Evolutionary conservation across 148 eudicot genomes (phyloP).

Genomic region (Hydrangea macrophylla): DNA sequence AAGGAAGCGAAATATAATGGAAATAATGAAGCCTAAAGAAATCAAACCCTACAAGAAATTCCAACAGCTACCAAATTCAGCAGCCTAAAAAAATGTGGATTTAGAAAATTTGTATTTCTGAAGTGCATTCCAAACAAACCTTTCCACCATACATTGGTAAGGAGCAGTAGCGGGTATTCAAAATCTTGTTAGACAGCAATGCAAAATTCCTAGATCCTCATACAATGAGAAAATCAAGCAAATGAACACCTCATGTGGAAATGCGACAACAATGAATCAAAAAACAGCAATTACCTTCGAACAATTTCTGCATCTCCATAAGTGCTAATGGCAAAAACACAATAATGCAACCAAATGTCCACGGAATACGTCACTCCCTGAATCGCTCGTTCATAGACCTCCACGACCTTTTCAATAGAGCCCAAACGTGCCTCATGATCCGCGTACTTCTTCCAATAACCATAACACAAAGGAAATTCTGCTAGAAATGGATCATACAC

Average conservation of each 20-base stretch:
- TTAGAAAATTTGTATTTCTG: conserved; percentile 35
- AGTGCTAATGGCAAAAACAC: conserved; percentile 73
- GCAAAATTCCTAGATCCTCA: conserved; percentile 31
- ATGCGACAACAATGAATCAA: conserved; percentile 8
- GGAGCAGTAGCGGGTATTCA: conserved; percentile 51
- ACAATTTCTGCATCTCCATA: conserved; percentile 86
- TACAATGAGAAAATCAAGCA: conserved; percentile 23
- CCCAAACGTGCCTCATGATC: conserved; percentile 93
- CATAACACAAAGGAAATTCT: conserved; percentile 96
- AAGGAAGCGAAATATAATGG: conserved; percentile 21
- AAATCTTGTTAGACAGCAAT: conserved; percentile 52
- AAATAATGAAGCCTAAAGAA: conserved; percentile 24
- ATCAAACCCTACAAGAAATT: conserved; percentile 29
- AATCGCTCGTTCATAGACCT: conserved; percentile 95
- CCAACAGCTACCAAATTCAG: conserved; percentile 17
- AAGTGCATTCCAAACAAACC: conserved; percentile 51
- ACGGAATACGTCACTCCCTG: conserved; percentile 98
- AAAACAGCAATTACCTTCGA: conserved; percentile 58
- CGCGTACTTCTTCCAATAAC: conserved; percentile 99
- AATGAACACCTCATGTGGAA: conserved; percentile 16
- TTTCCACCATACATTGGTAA: conserved; percentile 49
- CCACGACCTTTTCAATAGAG: conserved; percentile 83
- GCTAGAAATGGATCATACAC: conserved; percentile 92
- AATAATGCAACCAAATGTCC: conserved; percentile 98
- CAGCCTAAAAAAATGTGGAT: conserved; percentile 12